phyloP scores from a whole-genome alignment of 192 early-diverging fungal species.

The Dispira parvispora region DNA sequence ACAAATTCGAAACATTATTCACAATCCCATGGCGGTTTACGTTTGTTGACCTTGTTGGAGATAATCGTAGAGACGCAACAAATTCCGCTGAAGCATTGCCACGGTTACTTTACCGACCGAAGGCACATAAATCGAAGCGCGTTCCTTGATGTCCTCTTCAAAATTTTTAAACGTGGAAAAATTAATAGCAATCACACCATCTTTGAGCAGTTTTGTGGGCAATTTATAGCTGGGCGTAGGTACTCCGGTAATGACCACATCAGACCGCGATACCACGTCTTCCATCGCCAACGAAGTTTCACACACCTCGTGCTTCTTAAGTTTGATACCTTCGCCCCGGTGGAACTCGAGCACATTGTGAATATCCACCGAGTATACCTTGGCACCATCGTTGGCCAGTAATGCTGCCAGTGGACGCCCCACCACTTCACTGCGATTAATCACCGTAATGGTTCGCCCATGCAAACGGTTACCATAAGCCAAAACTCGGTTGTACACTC shows the following conservation, averaged over 20 bases:
- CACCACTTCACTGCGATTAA: conserved; percentile 95
- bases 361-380: conserved; percentile 90
- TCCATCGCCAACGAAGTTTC: conserved; percentile 55
- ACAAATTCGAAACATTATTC: no score
- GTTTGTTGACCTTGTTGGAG: background rate
- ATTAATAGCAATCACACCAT: conserved; percentile 96
- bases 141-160: conserved; percentile 80
- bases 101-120: conserved; percentile 97
- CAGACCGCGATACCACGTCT: conserved; percentile 68
- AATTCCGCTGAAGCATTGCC: conserved; percentile 93
- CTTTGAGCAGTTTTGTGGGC: conserved; percentile 68
- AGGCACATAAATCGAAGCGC: conserved; percentile 89
- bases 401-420: conserved; percentile 93
- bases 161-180: conserved; percentile 95
- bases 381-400: conserved; percentile 96
- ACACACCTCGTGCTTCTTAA: conserved; percentile 44
- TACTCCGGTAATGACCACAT: conserved; percentile 97
- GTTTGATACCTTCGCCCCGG: conserved; percentile 44
- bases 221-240: conserved; percentile 79
- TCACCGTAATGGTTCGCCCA: conserved; percentile 77
- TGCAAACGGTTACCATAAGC: conserved; percentile 89
- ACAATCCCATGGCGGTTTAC: no score
- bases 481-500: conserved; percentile 76
- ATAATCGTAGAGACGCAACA: conserved; percentile 75
- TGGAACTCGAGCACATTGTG: conserved; percentile 66